Evolutionary conservation across 2,329 filamentous ascomycete genomes (phyloP), one percentile per base, ranked within the genome.

Genomic region (Nemania diffusa): DNA sequence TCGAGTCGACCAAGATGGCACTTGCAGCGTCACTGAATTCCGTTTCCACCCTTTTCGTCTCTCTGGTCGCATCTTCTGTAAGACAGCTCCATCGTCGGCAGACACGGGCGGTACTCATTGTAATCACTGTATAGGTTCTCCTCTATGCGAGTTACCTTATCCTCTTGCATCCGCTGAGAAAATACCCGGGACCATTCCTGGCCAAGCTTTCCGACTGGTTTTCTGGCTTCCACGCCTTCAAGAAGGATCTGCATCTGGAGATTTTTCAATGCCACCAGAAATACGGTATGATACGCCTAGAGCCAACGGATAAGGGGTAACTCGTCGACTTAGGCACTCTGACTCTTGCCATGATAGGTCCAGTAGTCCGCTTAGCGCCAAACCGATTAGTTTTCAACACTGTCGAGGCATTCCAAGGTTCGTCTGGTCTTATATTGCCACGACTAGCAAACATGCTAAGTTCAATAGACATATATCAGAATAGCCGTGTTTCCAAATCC

Each of bases 381-480:
- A 62, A 68, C 34, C 52, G 52, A 24, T 44, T 68, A n/a, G 52
- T 50, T 5, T 68, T 68, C 40, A 68, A 62, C 27, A 53, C 66
- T 11, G 52, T 15, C 20, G 55, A 15, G 20, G 66, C 66, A 20
- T 24, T 65, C 5, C 40, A 56, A 40, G 62, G 66, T 68, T 44
- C 7, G 40, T 20, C n/a, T 44, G n/a, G 5, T 44, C n/a, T 2
- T 32, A 52, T 27, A 15, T 22, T 17, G 8, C 22, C 15, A 26
- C 22, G 9, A n/a, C 20, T 27, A 27, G 22, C 22, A 50, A 15
- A 22, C 46, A 22, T 27, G 6, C 26, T 29, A n/a, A 24, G 26
- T 52, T 24, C 6, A n/a, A 29, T 9, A 72, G 70, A 72, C 37
- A 72, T 72, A 24, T 70, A 70, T 15, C 32, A 56, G 9, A 69